Evolutionary conservation across 2,329 filamentous ascomycete species (phyloP), one percentile per base, ranked within the genome.

Genomic region (Thermomyces lanuginosus): DNA sequence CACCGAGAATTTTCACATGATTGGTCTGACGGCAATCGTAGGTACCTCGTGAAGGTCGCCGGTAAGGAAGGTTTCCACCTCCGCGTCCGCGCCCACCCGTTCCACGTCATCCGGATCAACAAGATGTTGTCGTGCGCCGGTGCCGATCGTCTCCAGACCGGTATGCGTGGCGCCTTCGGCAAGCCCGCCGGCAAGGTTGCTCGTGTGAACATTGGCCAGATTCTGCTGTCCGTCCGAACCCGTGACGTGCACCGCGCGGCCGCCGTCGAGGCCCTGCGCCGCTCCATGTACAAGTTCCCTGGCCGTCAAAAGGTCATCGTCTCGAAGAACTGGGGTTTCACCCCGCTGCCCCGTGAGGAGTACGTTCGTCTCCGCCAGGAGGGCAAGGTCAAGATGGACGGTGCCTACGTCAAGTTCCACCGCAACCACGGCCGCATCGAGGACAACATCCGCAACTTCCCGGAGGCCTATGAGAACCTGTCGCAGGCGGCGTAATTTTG

Each of bases 291-390:
- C 82, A 98, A 95, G 79, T 98, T 98, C 81, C 89, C 89, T 46
- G 89, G 89, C 63, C 86, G 89, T 67, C 89, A 98, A 75, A 98
- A 98, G 83, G 95, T 98, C 69, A 93, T 98, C 55, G 77, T 95
- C 67, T 91, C 80, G 72, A 98, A 95, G 83, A 98, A 98, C 76
- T 98, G 89, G 89, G 89, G 89, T 49, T 98, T 98, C 80, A 98
- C 89, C 39, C 84, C 84, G 57, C 81, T 98, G 52, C 78, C 82
- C 55, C 84, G 89, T 51, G 89, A 95, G 49, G 89, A 98, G 63
- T 98, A 95, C 69, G 69, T 92, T 57, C 73, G 83, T 63, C 80
- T 86, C 69, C 91, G 92, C 74, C 71, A 82, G 57, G 78, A 76
- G 53, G 89, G 89, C 58, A 76, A 74, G 58, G 76, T 98, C 66